These are phyloP conservation scores for Aspergillus eucalypticola DNA, from an alignment of 2,329 filamentous ascomycete genomes.

Conservation along the genomic window DNA sequence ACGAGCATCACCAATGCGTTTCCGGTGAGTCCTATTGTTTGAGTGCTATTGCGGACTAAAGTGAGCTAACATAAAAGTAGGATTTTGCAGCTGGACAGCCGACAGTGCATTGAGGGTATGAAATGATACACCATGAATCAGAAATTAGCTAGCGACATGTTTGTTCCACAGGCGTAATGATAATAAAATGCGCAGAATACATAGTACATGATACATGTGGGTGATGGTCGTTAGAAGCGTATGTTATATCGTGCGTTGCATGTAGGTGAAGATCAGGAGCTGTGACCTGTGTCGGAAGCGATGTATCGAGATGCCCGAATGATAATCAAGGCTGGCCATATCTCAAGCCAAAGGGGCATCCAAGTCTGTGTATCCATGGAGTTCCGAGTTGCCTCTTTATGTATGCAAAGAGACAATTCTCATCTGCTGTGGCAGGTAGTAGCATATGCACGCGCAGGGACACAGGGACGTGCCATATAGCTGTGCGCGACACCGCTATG, in stretches of 20 bases:
- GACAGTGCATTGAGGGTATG: conserved; percentile 29
- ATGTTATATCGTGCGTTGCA: neutral
- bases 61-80: conserved; percentile 18
- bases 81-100: conserved; percentile 39
- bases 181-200: neutral
- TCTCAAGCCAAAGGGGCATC: neutral
- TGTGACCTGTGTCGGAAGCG: neutral
- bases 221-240: neutral
- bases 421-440: neutral
- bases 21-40: conserved; percentile 56
- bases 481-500: neutral
- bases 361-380: neutral
- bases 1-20: conserved; percentile 78
- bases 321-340: neutral
- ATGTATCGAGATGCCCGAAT: neutral
- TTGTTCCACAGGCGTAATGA: neutral
- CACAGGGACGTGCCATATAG: neutral
- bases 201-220: neutral
- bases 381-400: neutral
- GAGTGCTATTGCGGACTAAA: neutral
- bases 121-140: neutral
- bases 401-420: neutral
- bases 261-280: neutral
- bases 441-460: neutral
- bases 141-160: neutral